Evolutionary conservation across 2,329 filamentous ascomycete genomes (phyloP), one percentile per base, ranked within the genome.

Genomic region (Xylaria sp.): DNA sequence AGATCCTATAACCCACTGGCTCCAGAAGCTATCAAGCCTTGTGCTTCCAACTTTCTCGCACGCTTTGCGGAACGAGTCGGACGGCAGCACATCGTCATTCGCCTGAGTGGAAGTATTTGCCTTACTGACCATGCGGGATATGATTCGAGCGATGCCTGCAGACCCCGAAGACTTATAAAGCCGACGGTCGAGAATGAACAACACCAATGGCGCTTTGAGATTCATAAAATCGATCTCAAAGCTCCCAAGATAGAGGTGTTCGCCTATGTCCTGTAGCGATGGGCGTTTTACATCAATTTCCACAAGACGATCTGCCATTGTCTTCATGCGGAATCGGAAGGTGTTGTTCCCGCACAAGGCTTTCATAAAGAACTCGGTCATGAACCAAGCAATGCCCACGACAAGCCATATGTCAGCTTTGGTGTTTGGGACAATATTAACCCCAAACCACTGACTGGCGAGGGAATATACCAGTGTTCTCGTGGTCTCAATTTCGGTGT

Each of bases 321-420:
- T 82, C 77, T 98, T 98, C 76, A 97, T 90, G 37, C 92, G 88
- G 74, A 93, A 98, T 10, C 93, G 85, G 74, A 97, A 95, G 70
- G 97, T 92, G 73, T 99, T 99, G 73, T 96, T 96, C 7, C 95
- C 95, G 72, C 92, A 96, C 2, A 99, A 82, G 67, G 88, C 89
- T 74, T 89, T 92, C 85, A 98, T 91, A 76, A 96, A 97, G 3
- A 92, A 84, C 69, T 97, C 94, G 1, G 94, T 93, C 85, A 99
- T 96, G 79, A 92, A 99, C 80, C 94, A 93, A 0, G 94, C 91
- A 47, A 96, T 90, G 13, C 94, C 96, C 55, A 95, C 85, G 11
- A 94, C 89, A 19, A 96, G 87, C 95, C 95, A 99, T 55, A 88
- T 87, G 75, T 99, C 95, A 53, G 84, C 83, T 17, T 88, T 86